phyloP scores from a whole-genome alignment of 2,329 filamentous ascomycete species.

The Nigrospora oryzae region DNA sequence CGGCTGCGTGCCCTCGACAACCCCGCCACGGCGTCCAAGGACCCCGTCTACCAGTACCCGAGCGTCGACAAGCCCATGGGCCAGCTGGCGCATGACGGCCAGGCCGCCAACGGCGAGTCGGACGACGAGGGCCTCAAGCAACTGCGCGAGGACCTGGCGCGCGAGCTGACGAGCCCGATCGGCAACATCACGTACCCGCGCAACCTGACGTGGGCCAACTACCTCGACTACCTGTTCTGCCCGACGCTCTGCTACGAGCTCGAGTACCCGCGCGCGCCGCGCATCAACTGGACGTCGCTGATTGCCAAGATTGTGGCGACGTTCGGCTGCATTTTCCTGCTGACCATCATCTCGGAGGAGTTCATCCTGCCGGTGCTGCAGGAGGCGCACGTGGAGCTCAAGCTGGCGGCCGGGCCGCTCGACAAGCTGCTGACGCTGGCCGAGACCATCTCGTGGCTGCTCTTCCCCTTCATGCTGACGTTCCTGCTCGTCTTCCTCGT shows the following conservation, averaged over 20 bases:
- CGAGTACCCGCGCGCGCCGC: constrained; percentile 76
- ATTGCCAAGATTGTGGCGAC: constrained; percentile 80
- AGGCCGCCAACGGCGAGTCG: constrained; percentile 28
- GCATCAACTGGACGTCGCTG: constrained; percentile 73
- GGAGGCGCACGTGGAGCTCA: constrained; percentile 54
- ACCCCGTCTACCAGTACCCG: constrained; percentile 70
- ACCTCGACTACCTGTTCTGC: constrained; percentile 78
- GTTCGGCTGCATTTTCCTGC: constrained; percentile 92
- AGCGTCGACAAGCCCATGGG: constrained; percentile 46
- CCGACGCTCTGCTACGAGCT: constrained; percentile 97
- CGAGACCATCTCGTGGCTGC: constrained; percentile 81
- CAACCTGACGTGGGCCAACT: constrained; percentile 79
- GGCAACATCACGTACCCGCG: constrained; percentile 84
- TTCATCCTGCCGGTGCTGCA: constrained; percentile 87
- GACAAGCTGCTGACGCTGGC: constrained; percentile 75
- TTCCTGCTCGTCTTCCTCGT: constrained; percentile 94
- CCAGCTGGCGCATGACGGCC: constrained; percentile 12
- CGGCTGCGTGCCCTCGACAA: constrained; percentile 72
- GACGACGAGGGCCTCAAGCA: constrained; percentile 44
- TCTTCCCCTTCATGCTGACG: constrained; percentile 96
- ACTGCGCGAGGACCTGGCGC: constrained; percentile 78
- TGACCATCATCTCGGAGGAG: constrained; percentile 86
- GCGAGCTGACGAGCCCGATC: constrained; percentile 83
- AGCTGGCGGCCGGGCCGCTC: constrained; percentile 28
- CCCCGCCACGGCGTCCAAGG: constrained; percentile 60